phyloP scores from a whole-genome alignment of 2,329 filamentous ascomycete genomes.

The Dactylella cylindrospora region DNA sequence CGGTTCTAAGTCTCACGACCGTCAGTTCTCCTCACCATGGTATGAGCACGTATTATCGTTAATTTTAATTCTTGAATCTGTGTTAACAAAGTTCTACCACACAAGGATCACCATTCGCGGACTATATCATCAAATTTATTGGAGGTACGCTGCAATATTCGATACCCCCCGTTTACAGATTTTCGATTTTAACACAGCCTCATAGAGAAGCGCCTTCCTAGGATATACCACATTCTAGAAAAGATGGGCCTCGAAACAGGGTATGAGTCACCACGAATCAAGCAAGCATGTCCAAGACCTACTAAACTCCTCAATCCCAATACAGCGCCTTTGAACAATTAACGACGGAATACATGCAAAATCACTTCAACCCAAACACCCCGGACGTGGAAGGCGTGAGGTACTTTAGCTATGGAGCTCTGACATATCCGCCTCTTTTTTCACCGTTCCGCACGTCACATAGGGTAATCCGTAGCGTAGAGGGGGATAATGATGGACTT shows the following conservation, averaged over 20 bases:
- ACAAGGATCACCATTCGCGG: constrained; percentile 47
- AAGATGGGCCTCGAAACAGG: constrained; percentile 60
- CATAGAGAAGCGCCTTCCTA: constrained; percentile 44
- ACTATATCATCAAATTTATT: constrained; percentile 46
- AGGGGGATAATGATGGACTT: constrained; percentile 67
- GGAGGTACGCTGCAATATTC: constrained; percentile 35
- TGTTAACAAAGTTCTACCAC: background rate
- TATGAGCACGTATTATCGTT: constrained; percentile 1
- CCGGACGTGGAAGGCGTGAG: constrained; percentile 59
- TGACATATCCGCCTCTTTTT: constrained; percentile 47
- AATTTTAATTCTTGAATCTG: background rate
- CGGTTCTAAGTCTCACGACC: constrained; percentile 51
- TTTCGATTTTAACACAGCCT: constrained; percentile 8
- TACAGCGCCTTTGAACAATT: constrained; percentile 62
- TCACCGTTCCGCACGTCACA: constrained; percentile 60
- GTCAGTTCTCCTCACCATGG: constrained; percentile 53
- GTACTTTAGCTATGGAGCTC: constrained; percentile 66
- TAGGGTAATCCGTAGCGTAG: constrained; percentile 56
- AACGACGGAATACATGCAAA: constrained; percentile 61
- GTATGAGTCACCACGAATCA: too few species aligned
- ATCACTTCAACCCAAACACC: constrained; percentile 62
- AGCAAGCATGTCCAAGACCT: background rate
- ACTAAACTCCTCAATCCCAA: too few species aligned
- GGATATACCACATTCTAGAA: constrained; percentile 57
- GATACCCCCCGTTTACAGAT: background rate